Evolutionary conservation across 2,329 filamentous ascomycete species (phyloP), one percentile per base, ranked within the genome.

Genomic region (Trichoderma atrobrunneum): DNA sequence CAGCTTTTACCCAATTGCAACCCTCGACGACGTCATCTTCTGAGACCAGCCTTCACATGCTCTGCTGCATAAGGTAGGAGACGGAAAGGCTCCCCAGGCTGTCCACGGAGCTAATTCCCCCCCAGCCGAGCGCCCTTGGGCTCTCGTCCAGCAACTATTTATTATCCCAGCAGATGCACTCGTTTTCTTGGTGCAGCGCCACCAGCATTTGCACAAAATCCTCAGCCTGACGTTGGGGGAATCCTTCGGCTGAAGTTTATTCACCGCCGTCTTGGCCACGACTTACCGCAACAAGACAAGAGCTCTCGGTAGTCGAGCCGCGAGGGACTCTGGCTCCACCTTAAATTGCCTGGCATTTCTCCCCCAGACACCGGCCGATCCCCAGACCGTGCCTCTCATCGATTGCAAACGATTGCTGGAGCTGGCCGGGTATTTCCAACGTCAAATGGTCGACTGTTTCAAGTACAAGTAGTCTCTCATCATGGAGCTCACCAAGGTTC

Each of bases 401-500:
- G 39, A 48, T 65, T 48, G 26, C 62, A 51, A 24, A 14, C 48
- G 48, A 54, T 54, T 54, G 48, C 48, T 24, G 21, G n/a, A 54
- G n/a, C 21, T 14, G 60, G 24, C 26, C 26, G 16, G 10, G 28
- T 30, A 48, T 48, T 21, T 30, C 43, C 60, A 43, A 21, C 36
- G 26, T 59, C 51, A 43, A 21, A 43, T 26, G 32, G 10, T 39
- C 26, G 4, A 26, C n/a, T 30, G 8, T 43, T 30, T 26, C 64
- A 43, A 39, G 30, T 30, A 59, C 64, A 43, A 39, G 30, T 30
- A 59, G 18, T n/a, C 65, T 32, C 65, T 26, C n/a, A 2, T 12
- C 59, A 72, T 72, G 71, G 34, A 68, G 30, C 81, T 87, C 66
- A 88, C 86, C 7, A 86, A 85, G 4, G 79, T 89, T 72, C 84